Evolutionary conservation across 2,329 filamentous ascomycete species (phyloP).

Genomic region (Immersiporthe knoxdaviesiana): DNA sequence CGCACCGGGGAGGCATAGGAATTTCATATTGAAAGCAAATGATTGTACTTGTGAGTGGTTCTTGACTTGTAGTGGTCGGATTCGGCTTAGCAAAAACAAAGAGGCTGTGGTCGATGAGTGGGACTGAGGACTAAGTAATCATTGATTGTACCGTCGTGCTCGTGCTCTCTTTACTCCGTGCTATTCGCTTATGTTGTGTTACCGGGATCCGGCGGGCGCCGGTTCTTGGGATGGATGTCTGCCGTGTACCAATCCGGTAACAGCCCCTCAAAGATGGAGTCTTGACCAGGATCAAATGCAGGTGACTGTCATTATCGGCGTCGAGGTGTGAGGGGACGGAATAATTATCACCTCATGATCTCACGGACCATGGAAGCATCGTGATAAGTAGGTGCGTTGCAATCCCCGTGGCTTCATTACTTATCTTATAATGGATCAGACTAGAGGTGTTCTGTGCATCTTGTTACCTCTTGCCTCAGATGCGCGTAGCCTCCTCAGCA

Average conservation of each 20-base stretch:
- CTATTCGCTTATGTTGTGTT: neutral
- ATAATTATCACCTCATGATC: no score
- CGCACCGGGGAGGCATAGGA: conserved; percentile 61
- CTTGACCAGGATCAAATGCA: neutral
- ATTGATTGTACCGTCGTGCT: neutral
- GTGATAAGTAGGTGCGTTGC: conserved; percentile 6
- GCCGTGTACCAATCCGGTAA: neutral
- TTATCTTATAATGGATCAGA: no score
- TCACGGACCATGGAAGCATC: neutral
- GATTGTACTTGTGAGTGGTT: no score
- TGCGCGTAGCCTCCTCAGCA: neutral
- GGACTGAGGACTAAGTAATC: neutral
- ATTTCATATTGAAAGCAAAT: conserved; percentile 50
- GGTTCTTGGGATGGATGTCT: neutral
- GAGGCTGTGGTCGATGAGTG: neutral
- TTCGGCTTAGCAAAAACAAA: neutral
- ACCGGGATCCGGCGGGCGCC: neutral
- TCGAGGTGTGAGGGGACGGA: neutral
- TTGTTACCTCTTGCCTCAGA: no score
- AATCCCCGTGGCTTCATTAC: neutral
- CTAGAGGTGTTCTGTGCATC: no score
- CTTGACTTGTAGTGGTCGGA: no score
- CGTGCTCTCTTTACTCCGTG: neutral
- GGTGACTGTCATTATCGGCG: neutral
- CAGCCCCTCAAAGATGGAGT: neutral